These are phyloP conservation scores for Platanthera zijinensis DNA, from an alignment of 106 monocot genomes.

Conservation along the genomic window DNA sequence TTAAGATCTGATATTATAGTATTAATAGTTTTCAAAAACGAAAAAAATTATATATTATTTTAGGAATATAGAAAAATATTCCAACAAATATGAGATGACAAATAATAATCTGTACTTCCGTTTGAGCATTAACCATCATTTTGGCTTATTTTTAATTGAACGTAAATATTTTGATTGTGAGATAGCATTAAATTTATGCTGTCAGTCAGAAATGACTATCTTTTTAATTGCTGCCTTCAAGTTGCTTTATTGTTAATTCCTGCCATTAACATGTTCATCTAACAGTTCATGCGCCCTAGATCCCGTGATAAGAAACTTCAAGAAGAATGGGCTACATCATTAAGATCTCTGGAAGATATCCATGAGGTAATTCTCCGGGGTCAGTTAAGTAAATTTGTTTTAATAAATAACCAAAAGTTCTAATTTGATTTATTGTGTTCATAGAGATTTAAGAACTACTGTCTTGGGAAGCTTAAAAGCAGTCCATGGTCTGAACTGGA, in stretches of 20 bases:
- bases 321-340: constrained; percentile 77
- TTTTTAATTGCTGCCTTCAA: not conserved
- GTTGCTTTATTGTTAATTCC: not conserved
- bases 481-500: constrained; percentile 94
- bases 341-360: constrained; percentile 69
- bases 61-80: no score
- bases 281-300: constrained; percentile 75
- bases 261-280: not conserved
- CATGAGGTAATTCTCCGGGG: constrained; percentile 38
- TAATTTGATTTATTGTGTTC: not conserved
- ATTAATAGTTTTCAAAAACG: no score
- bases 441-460: constrained; percentile 75
- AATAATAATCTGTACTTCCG: no score
- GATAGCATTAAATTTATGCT: not conserved
- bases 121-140: not conserved
- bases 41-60: no score
- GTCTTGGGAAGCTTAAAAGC: constrained; percentile 64
- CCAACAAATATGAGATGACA: no score
- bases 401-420: not conserved
- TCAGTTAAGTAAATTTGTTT: not conserved
- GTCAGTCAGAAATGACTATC: not conserved
- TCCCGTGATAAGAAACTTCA: constrained; percentile 80
- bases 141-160: not conserved
- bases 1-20: no score
- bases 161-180: not conserved